Evolutionary conservation across 2,329 filamentous ascomycete species (phyloP).

Genomic region (Curvularia sp.): DNA sequence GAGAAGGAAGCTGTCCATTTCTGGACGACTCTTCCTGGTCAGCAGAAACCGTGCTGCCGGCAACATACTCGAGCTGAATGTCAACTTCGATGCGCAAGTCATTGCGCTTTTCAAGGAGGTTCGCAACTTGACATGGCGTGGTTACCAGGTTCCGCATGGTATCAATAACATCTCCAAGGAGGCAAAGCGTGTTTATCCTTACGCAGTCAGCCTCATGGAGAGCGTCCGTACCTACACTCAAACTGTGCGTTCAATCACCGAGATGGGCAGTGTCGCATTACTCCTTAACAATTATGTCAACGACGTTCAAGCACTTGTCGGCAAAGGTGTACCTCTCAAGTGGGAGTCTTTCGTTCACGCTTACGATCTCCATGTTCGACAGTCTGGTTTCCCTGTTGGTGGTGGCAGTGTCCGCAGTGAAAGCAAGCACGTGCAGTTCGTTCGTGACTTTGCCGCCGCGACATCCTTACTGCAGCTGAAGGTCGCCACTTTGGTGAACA

Average conservation of each 20-base stretch:
- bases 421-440: slow-evolving; percentile 95
- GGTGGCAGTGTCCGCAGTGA: slow-evolving; percentile 68
- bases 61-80: slow-evolving; percentile 83
- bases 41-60: slow-evolving; percentile 87
- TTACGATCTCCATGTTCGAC: slow-evolving; percentile 86
- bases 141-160: slow-evolving; percentile 90
- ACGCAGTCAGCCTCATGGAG: slow-evolving; percentile 97
- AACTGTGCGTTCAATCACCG: slow-evolving; percentile 80
- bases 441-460: slow-evolving; percentile 87
- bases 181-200: slow-evolving; percentile 97
- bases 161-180: slow-evolving; percentile 97
- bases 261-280: slow-evolving; percentile 86
- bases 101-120: slow-evolving; percentile 99
- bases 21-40: slow-evolving; percentile 90
- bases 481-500: slow-evolving; percentile 77
- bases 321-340: slow-evolving; percentile 85
- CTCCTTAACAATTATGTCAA: slow-evolving; percentile 91
- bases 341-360: slow-evolving; percentile 99
- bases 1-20: slow-evolving; percentile 86
- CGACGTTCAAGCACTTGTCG: slow-evolving; percentile 82
- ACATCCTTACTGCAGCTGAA: slow-evolving; percentile 90
- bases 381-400: slow-evolving; percentile 65
- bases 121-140: slow-evolving; percentile 92
- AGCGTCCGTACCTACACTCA: slow-evolving; percentile 94
- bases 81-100: slow-evolving; percentile 97